Evolutionary conservation across 2,329 filamentous ascomycete species (phyloP), one percentile per base, ranked within the genome.

Genomic region (Harringtonia lauricola): DNA sequence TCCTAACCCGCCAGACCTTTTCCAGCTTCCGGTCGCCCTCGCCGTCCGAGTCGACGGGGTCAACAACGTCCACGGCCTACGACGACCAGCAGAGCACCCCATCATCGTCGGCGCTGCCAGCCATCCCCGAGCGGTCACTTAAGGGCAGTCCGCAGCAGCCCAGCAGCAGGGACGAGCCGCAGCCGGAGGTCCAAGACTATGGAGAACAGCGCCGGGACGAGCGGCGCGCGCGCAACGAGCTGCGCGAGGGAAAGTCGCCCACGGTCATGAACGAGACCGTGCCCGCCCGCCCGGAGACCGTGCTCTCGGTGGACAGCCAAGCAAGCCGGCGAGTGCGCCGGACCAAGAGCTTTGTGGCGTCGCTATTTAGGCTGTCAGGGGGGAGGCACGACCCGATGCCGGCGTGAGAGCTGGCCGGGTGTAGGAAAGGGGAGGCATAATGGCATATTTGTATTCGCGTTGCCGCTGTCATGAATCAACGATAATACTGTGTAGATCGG

Each of bases 301-400:
- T 15, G 12, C 21, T 14, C 26, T 3, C 22, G 12, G n/a, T 41
- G 8, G 28, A 34, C 19, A 28, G 36, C 8, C 29, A 45, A 26
- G 36, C 45, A 2, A 45, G 31, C 21, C 47, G 40, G 14, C 49
- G 44, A 14, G 45, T 42, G 3, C 44, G 57, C 28, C 57, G 61
- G 39, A 64, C 63, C 49, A 71, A 64, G 55, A 72, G 68, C 50
- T 71, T 72, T 36, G 64, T 71, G 29, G 59, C 65, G 4, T 59
- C 57, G 4, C 52, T 72, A 10, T 70, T 72, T 52, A 59, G 62
- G 13, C 59, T 54, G 42, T 54, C 54, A n/a, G 46, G 48, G 10
- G 42, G 34, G 54, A 52, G 40, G 45, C 48, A 51, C 5, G 43
- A 52, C 29, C 40, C 41, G 2, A 30, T 43, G 8, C 38, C 48